A percentile compares a stretch with the other conserved stretches of the same genome.
Conservation (phyloP, 257 asterid species). For the Jacaranda mimosifolia region DNA sequence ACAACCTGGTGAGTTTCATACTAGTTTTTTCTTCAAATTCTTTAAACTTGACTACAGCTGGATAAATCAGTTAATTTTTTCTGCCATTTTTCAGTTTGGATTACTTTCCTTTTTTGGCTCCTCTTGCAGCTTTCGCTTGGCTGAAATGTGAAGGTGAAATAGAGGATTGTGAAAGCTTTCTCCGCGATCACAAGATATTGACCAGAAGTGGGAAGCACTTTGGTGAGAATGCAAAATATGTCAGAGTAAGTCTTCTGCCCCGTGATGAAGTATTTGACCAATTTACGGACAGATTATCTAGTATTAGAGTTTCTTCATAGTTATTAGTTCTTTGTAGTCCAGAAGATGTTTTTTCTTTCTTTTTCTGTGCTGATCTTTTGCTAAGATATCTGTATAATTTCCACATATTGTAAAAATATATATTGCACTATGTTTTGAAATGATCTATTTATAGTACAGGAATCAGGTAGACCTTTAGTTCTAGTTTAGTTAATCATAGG, state of each 20-base stretch:
- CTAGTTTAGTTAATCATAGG: no score
- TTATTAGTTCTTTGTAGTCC: background rate
- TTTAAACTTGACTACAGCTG: background rate
- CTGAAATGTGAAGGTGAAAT: conserved; percentile 71
- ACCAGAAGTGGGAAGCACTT: conserved; percentile 81
- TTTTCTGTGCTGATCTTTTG: no score
- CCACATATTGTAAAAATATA: no score
- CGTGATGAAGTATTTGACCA: conserved; percentile 64
- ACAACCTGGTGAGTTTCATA: conserved; percentile 68
- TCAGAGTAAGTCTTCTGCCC: conserved; percentile 70
- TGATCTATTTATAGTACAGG: no score
- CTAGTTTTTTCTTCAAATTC: background rate
- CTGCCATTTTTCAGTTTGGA: no score
- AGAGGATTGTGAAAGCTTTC: conserved; percentile 79
- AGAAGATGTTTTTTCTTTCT: background rate
- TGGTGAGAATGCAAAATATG: conserved; percentile 68
- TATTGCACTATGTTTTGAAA: no score
- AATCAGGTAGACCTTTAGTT: no score
- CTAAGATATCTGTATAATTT: no score
- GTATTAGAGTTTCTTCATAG: conserved; percentile 45
- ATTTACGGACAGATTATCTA: conserved; percentile 63
- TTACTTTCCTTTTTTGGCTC: background rate
- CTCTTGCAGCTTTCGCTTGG: conserved; percentile 82
- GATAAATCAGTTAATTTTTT: no score
- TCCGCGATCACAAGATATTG: conserved; percentile 64